These are phyloP conservation scores for Tylopilus cervinicoccineus DNA, from an alignment of 768 basidiomycete genomes.

Conservation along the genomic window DNA sequence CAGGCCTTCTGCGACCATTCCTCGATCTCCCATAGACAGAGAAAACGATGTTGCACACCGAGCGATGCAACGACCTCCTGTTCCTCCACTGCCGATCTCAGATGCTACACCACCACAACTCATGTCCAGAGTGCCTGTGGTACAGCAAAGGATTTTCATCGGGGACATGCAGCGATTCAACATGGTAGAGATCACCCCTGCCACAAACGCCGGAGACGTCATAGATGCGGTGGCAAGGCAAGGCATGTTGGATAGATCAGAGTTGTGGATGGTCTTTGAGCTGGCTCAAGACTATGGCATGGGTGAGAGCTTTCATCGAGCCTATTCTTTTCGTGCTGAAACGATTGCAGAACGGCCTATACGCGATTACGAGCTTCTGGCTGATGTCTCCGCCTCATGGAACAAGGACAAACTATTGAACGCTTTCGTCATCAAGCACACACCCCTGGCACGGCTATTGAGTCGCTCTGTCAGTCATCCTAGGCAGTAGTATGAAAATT, in stretches of 20 bases:
- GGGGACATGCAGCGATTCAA: conserved; percentile 73
- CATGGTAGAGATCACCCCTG: conserved; percentile 63
- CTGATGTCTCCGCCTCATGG: conserved; percentile 83
- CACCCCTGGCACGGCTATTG: conserved; percentile 57
- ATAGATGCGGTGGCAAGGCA: conserved; percentile 60
- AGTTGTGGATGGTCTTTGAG: conserved; percentile 88
- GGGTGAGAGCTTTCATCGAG: conserved; percentile 48
- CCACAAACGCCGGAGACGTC: conserved; percentile 72
- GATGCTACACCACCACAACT: conserved; percentile 34
- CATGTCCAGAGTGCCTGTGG: conserved; percentile 28
- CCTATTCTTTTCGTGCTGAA: conserved; percentile 3
- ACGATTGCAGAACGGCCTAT: conserved; percentile 75
- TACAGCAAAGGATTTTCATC: conserved; percentile 74
- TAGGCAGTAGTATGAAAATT: conserved; percentile 35
- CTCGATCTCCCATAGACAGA: conserved; percentile 23
- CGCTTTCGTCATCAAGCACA: conserved; percentile 73
- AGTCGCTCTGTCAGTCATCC: conserved; percentile 50
- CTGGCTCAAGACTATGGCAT: conserved; percentile 88
- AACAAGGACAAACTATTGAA: conserved; percentile 79
- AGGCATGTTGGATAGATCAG: conserved; percentile 61
- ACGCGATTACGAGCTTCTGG: conserved; percentile 79
- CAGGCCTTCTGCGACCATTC: conserved; percentile 15
- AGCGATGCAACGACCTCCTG: conserved; percentile 31
- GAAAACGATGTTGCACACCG: conserved; percentile 23
- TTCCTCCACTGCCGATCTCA: conserved; percentile 36